phyloP scores from a whole-genome alignment of 352 stramenopile species.

The Phytophthora colocasiae region DNA sequence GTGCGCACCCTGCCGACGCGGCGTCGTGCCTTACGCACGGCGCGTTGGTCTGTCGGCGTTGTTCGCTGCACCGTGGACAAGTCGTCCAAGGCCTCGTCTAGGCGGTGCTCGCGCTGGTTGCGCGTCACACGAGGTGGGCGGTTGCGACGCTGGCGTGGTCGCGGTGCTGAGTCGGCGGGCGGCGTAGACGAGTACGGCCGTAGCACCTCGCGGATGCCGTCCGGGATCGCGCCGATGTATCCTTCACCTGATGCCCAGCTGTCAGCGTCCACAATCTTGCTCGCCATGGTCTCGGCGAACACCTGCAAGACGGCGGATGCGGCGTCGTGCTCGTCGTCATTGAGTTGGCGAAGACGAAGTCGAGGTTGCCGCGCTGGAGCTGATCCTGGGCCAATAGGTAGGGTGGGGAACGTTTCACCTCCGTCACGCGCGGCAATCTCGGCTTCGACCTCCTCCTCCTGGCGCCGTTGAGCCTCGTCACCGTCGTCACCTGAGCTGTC shows the following conservation, averaged over 20 bases:
- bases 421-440: too few relatives aligned
- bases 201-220: constrained; percentile 9
- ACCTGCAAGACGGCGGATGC: too few relatives aligned
- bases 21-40: constrained; percentile 6
- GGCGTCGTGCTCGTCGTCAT: neutral
- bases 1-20: too few relatives aligned
- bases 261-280: constrained; percentile 4
- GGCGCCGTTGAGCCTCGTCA: too few relatives aligned
- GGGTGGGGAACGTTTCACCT: neutral
- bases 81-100: constrained; percentile 17
- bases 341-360: neutral
- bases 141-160: neutral
- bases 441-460: too few relatives aligned
- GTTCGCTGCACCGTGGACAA: neutral
- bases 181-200: neutral
- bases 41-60: neutral
- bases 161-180: neutral
- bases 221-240: constrained; percentile 14
- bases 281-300: too few relatives aligned
- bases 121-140: constrained; percentile 15
- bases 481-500: neutral
- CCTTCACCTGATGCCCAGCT: constrained; percentile 19
- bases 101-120: constrained; percentile 1
- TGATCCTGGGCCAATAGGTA: constrained; percentile 4
- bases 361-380: constrained; percentile 2